Evolutionary conservation across 768 basidiomycete genomes (phyloP), one percentile per base, ranked within the genome.

Genomic region (Leccinum subtestaceum): DNA sequence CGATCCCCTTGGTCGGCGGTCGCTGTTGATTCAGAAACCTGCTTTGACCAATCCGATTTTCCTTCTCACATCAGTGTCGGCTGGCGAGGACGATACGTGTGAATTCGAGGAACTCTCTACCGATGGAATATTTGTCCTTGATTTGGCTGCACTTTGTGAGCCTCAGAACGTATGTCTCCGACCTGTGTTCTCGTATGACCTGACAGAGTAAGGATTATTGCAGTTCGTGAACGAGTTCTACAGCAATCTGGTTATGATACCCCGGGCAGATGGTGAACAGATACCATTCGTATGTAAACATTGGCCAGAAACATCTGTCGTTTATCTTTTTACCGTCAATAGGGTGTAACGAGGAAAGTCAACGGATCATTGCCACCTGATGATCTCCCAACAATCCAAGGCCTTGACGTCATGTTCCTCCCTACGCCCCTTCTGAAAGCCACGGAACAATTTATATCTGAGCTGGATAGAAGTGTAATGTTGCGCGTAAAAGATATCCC

Each of bases 1-100:
- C 55, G 93, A 96, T 72, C 91, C 92, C 3, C 81, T 95, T 2
- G 93, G 93, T 7, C 82, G 93, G 38, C 82, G 94, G 50, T 95
- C 93, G n/a, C 78, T 96, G 7, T 76, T 96, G 7, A 76, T 91
- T 32, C 89, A 89, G 58, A 76, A 72, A 58, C 88, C 88, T 29
- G 80, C 79, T 13, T 40, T 61, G 1, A 52, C 55, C 17, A 73
- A 73, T 5, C 85, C 88, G 0, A 80, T 80, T 60, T 76, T 93
- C 46, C 67, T 90, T 32, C 73, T 94, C 27, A 71, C 85, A 8
- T 93, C 91, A 1, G 85, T 85, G 4, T 87, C 89, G 5, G 70
- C 76, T 21, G 87, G 87, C 6, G 38, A 63, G 10, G 69, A 80
- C 57, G 61, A 75, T 23, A 67, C 64, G n/a, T 84, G 79, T 58